phyloP scores from a whole-genome alignment of 176 grass and related monocot genomes.

The Miscanthus lutarioriparius region DNA sequence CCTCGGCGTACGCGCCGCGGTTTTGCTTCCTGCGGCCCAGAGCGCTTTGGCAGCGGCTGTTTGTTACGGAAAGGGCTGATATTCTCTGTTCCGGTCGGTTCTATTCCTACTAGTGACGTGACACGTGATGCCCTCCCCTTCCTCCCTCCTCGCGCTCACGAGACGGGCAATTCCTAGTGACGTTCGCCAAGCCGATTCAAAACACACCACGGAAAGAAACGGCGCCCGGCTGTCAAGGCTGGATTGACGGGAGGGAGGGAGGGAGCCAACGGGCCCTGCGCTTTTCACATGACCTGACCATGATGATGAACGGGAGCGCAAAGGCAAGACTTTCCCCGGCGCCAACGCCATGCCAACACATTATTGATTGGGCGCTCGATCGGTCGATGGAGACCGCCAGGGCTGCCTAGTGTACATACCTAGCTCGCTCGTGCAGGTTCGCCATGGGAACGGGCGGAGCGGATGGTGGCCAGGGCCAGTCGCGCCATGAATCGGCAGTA shows the following conservation, averaged over 20 bases:
- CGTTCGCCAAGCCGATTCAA: not conserved
- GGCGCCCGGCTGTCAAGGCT: constrained; percentile 27
- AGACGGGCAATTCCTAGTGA: not conserved
- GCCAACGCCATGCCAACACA: constrained; percentile 12
- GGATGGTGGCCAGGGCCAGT: constrained; percentile 17
- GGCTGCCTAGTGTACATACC: not conserved
- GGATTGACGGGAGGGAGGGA: not conserved
- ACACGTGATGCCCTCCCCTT: no score
- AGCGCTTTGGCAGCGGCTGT: not conserved
- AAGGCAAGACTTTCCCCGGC: not conserved
- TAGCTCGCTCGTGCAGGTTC: not conserved
- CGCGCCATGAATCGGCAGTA: constrained; percentile 24
- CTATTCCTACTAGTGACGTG: not conserved
- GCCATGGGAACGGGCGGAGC: not conserved
- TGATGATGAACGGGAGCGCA: not conserved
- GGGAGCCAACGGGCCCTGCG: constrained; percentile 14
- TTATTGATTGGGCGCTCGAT: no score
- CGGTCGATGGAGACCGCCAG: no score
- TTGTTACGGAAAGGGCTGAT: not conserved
- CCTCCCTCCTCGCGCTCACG: not conserved
- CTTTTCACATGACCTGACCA: constrained; percentile 26
- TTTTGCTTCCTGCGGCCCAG: not conserved
- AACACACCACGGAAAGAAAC: not conserved
- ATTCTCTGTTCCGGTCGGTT: not conserved
- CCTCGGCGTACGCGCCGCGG: not conserved